Conservation (phyloP, 768 basidiomycete genomes). For the Termitomyces titanicus region DNA sequence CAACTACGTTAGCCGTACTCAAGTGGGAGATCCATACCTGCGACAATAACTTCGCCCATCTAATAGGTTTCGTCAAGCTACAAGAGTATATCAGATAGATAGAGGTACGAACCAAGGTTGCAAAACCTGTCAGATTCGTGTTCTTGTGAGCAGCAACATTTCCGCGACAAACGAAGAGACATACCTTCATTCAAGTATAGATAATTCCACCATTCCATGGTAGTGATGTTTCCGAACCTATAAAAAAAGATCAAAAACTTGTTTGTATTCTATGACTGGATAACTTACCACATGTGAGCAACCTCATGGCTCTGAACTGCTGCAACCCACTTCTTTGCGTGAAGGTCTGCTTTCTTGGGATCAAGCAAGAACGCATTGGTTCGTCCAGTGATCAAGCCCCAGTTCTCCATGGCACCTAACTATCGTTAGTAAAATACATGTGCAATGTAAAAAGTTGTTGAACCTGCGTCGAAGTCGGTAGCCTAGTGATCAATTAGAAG, state of each 20-base stretch:
- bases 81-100: neutral
- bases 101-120: constrained; percentile 57
- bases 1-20: neutral
- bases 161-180: constrained; percentile 3
- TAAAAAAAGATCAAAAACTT: neutral
- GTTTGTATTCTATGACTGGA: neutral
- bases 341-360: constrained; percentile 66
- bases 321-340: constrained; percentile 77
- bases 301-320: constrained; percentile 82
- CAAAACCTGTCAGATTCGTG: constrained; percentile 55
- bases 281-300: constrained; percentile 72
- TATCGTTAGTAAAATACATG: constrained; percentile 10
- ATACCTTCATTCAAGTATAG: constrained; percentile 77
- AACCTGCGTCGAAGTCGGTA: constrained; percentile 84
- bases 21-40: constrained; percentile 40
- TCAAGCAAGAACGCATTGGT: constrained; percentile 81
- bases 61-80: constrained; percentile 18
- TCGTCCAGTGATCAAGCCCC: constrained; percentile 89
- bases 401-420: constrained; percentile 86
- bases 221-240: constrained; percentile 91
- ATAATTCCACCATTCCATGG: constrained; percentile 92
- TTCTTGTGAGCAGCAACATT: constrained; percentile 1
- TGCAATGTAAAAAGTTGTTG: constrained; percentile 1
- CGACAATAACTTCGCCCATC: constrained; percentile 88
- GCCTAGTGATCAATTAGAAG: constrained; percentile 35